Evolutionary conservation across 495 filamentous ascomycete species (phyloP).

Genomic region (Oidiodendron maius): DNA sequence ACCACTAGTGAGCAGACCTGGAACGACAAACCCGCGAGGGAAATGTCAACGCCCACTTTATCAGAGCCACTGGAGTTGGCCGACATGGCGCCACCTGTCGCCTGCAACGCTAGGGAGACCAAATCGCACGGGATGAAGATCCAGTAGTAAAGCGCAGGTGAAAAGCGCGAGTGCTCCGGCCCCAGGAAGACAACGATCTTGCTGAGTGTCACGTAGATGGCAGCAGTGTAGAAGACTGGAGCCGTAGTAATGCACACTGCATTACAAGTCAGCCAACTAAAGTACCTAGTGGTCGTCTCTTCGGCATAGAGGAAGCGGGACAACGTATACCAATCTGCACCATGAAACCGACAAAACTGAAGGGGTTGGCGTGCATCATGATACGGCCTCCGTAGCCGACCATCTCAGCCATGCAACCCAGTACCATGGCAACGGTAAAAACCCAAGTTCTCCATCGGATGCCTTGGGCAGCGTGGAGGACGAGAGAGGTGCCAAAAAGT

Average conservation of each 20-base stretch:
- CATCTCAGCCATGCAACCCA: constrained; percentile 29
- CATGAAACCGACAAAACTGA: constrained; percentile 13
- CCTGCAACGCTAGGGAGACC: constrained; percentile 44
- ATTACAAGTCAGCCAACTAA: no score
- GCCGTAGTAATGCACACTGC: constrained; percentile 14
- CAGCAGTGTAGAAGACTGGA: constrained; percentile 30
- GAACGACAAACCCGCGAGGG: constrained; percentile 44
- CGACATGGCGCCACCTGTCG: constrained; percentile 42
- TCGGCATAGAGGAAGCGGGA: not conserved
- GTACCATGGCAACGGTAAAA: constrained; percentile 27
- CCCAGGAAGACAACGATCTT: constrained; percentile 29
- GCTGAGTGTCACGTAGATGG: constrained; percentile 30
- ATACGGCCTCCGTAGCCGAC: constrained; percentile 24
- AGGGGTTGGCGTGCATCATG: constrained; percentile 22
- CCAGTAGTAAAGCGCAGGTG: constrained; percentile 37
- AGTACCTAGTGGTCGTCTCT: not conserved
- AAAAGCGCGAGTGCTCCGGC: constrained; percentile 36
- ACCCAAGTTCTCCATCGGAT: constrained; percentile 26
- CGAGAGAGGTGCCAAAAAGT: constrained; percentile 23
- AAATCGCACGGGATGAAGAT: constrained; percentile 49
- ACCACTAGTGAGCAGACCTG: constrained; percentile 44
- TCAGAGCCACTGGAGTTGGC: constrained; percentile 21
- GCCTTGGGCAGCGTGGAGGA: constrained; percentile 21
- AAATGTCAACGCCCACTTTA: constrained; percentile 34
- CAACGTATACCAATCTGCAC: constrained; percentile 16